These are phyloP conservation scores for Metarhizium album DNA, from an alignment of 2,329 filamentous ascomycete species.

Conservation along the genomic window DNA sequence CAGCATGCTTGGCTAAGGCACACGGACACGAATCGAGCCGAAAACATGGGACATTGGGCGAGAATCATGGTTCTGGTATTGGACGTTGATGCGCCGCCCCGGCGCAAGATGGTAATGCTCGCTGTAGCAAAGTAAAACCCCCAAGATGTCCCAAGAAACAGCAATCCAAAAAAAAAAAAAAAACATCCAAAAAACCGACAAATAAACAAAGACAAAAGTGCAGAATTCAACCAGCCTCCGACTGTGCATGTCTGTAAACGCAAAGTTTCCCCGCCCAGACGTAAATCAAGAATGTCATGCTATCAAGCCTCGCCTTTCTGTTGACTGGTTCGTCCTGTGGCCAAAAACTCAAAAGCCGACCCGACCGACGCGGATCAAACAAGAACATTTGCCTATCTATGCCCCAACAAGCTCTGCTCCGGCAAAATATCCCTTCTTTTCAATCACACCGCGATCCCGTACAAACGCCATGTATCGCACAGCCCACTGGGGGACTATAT, in stretches of 20 bases:
- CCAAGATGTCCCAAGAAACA: not conserved
- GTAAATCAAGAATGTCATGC: not conserved
- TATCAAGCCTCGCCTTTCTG: not conserved
- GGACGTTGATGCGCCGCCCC: not conserved
- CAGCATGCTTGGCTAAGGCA: conserved; percentile 75
- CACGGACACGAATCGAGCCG: not conserved
- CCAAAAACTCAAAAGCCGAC: not conserved
- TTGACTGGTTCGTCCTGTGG: not conserved
- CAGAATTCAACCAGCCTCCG: not conserved
- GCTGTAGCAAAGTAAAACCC: conserved; percentile 3
- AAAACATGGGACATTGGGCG: not conserved
- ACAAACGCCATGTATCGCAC: conserved; percentile 96
- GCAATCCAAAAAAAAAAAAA: not conserved
- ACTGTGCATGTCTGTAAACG: not conserved
- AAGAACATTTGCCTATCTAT: not conserved
- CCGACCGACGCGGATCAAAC: not conserved
- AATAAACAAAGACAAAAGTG: not conserved
- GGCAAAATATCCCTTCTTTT: conserved; percentile 97
- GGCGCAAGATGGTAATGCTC: conserved; percentile 4
- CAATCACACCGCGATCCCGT: conserved; percentile 85
- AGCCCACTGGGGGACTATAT: conserved; percentile 85
- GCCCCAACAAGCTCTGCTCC: conserved; percentile 51
- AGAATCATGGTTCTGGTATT: not conserved
- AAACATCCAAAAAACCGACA: too few species aligned
- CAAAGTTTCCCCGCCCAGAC: not conserved